These are phyloP conservation scores for Lactarius trivialis DNA, from an alignment of 768 basidiomycete genomes.

Conservation along the genomic window DNA sequence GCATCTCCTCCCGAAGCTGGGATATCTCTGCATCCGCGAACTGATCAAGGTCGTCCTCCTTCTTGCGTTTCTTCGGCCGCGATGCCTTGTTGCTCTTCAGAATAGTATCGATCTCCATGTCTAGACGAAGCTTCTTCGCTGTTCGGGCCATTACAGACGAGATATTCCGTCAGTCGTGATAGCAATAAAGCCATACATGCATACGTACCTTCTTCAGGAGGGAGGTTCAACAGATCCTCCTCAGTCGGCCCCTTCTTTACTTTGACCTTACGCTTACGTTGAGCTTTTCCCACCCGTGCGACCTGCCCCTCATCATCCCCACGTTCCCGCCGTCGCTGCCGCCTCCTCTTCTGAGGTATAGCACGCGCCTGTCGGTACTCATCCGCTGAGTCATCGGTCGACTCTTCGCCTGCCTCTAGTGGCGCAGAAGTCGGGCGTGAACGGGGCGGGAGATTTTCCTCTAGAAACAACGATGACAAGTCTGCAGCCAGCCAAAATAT, in stretches of 20 bases:
- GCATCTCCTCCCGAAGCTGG: conserved; percentile 83
- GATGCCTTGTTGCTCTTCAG: conserved; percentile 71
- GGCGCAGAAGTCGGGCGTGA: conserved; percentile 29
- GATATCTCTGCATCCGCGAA: conserved; percentile 90
- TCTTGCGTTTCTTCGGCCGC: conserved; percentile 62
- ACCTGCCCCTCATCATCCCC: conserved; percentile 27
- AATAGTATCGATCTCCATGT: conserved; percentile 82
- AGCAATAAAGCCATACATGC: neutral
- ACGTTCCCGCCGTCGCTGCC: conserved; percentile 19
- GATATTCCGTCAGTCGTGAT: neutral
- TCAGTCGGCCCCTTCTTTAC: conserved; percentile 39
- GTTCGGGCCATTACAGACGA: conserved; percentile 16
- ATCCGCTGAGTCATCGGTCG: conserved; percentile 42
- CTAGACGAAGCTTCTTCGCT: conserved; percentile 74
- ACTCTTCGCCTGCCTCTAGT: conserved; percentile 33
- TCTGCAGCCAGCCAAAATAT: neutral
- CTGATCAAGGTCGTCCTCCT: conserved; percentile 78
- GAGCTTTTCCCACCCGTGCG: conserved; percentile 43
- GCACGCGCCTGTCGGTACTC: conserved; percentile 40
- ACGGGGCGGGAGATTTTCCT: conserved; percentile 38
- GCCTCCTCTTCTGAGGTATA: conserved; percentile 28
- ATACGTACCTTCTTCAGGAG: conserved; percentile 67
- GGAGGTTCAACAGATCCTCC: conserved; percentile 59
- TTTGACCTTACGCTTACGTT: conserved; percentile 37
- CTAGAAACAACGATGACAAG: neutral